Base-by-base conservation (phyloP, 2,329 filamentous ascomycete genomes). In the Myrmaecium sp. region DNA sequence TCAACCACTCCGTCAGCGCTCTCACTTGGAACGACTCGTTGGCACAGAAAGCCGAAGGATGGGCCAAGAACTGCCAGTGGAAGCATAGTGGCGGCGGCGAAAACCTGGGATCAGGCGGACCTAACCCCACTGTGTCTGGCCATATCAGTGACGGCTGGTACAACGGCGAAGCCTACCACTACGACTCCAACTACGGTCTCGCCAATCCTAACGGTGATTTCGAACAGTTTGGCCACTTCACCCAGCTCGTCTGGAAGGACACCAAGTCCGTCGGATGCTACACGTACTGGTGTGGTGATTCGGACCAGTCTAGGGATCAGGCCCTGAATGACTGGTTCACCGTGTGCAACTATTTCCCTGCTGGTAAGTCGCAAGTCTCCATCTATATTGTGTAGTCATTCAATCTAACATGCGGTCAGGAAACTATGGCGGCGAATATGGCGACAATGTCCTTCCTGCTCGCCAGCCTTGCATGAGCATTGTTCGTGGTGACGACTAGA, bases 81-180 rank as follows among this genome's bases (percentile, higher is more conserved):
- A 60, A 58, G 19, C 86, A 95, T 53, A 66, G 84, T 29, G 62
- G 65, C 23, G 91, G 89, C 46, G 86, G 89, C 36, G 86, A 98
- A 59, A 98, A 95, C 66, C 74, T 95, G 32, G 86, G 80, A 44
- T 73, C 75, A 33, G 62, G 74, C 37, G 63, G 68, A 33, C 44
- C 52, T 2, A 48, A 56, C n/a, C 54, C 51, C 33, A 65, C 72
- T 23, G 61, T 80, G 35, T 68, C 70, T 29, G 60, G 66, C 36
- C 71, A 75, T 38, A 73, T 86, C 46, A 80, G 72, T 42, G 67
- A 86, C 48, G 62, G 75, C 56, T 94, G 91, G 81, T 94, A 94
- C 66, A 81, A 89, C 50, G 68, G 68, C 42, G 83, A 93, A 54
- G 60, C 77, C 41, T 46, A 48, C 35, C 73, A 64, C 53, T 62